Evolutionary conservation across 2,329 filamentous ascomycete genomes (phyloP).

Genomic region (Pyricularia grisea): DNA sequence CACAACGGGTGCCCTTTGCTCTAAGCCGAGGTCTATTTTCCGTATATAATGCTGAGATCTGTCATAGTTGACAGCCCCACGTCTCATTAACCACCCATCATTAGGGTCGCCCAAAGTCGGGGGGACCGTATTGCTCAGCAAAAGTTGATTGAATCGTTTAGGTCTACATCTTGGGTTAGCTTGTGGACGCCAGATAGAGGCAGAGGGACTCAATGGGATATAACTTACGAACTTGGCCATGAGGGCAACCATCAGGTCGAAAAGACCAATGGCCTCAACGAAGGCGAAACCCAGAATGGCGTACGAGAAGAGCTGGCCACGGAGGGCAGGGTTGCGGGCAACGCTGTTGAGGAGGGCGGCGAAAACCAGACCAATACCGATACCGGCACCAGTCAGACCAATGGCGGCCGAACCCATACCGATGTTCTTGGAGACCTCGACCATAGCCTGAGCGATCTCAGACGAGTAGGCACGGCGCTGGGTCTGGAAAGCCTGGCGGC

Average conservation of each 20-base stretch:
- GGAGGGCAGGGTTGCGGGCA: conserved; percentile 88
- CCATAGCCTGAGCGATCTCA: conserved; percentile 80
- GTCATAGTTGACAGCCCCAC: conserved; percentile 4
- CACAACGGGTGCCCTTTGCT: conserved; percentile 3
- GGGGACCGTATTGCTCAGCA: conserved; percentile 2
- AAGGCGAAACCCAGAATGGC: conserved; percentile 57
- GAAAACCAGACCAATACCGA: conserved; percentile 94
- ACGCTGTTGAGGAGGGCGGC: conserved; percentile 81
- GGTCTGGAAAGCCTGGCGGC: conserved; percentile 44
- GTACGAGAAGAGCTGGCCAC: conserved; percentile 77
- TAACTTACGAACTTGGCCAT: conserved; percentile 78
- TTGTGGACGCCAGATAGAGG: conserved; percentile 62
- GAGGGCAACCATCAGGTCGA: conserved; percentile 72
- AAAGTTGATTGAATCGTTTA: conserved; percentile 13
- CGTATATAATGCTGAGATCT: conserved; percentile 3
- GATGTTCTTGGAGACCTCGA: conserved; percentile 84
- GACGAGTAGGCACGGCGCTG: conserved; percentile 71
- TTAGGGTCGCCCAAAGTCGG: conserved; percentile 3
- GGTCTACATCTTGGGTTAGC: conserved; percentile 11
- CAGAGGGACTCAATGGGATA: conserved; percentile 64
- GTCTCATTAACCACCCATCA: conserved; percentile 7
- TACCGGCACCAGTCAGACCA: conserved; percentile 86
- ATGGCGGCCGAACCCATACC: conserved; percentile 86
- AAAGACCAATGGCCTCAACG: conserved; percentile 52
- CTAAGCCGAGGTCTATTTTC: conserved; percentile 4